Conservation (phyloP, 2,329 filamentous ascomycete species). For the Cytospora schulzeri region DNA sequence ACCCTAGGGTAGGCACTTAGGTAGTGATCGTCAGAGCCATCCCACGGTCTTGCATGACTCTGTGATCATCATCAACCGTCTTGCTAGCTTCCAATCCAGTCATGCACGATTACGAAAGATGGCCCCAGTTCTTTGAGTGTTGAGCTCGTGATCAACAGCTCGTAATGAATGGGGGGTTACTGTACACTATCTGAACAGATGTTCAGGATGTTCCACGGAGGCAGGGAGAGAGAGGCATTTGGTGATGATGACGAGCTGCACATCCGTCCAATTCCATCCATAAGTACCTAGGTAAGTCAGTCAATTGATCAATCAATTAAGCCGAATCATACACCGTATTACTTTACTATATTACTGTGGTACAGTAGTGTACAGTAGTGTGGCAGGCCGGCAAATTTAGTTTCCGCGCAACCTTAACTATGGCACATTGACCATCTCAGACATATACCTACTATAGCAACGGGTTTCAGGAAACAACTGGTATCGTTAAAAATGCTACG, state of each 20-base stretch:
- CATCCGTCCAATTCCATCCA: too few species aligned
- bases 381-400: not conserved
- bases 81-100: not conserved
- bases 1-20: too few species aligned
- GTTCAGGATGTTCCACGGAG: not conserved
- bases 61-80: not conserved
- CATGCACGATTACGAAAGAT: not conserved
- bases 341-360: too few species aligned
- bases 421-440: not conserved
- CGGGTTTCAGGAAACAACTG: not conserved
- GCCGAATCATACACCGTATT: constrained; percentile 1
- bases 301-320: not conserved
- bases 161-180: too few species aligned
- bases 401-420: not conserved
- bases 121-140: not conserved
- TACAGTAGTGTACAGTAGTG: too few species aligned
- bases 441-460: not conserved
- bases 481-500: not conserved
- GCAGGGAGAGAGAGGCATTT: too few species aligned
- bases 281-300: too few species aligned
- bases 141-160: not conserved
- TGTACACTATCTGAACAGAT: not conserved
- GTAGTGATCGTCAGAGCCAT: not conserved
- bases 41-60: not conserved
- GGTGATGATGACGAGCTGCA: constrained; percentile 22